Evolutionary conservation across 2,329 filamentous ascomycete species (phyloP).

Genomic region (Furcasterigmium furcatum): DNA sequence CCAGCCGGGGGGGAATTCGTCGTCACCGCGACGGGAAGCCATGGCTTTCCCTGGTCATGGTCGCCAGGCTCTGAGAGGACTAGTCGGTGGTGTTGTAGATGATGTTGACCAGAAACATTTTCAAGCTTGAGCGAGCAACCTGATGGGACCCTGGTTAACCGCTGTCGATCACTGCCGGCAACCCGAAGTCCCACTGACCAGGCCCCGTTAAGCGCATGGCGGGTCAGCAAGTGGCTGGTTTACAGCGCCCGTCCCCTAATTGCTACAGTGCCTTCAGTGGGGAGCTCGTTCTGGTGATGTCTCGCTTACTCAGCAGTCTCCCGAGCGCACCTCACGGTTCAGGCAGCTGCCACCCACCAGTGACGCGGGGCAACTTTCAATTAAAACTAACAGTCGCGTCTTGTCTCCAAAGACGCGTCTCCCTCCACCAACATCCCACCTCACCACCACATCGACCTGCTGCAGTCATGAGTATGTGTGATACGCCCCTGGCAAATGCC

Average conservation of each 20-base stretch:
- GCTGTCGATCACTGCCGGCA: too few relatives aligned
- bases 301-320: too few relatives aligned
- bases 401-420: background rate
- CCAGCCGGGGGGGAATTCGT: conserved; percentile 8
- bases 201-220: background rate
- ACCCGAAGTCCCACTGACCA: too few relatives aligned
- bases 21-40: conserved; percentile 11
- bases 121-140: too few relatives aligned
- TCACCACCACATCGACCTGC: background rate
- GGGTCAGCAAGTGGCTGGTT: background rate
- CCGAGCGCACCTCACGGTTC: too few relatives aligned
- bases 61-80: background rate
- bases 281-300: too few relatives aligned
- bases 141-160: too few relatives aligned
- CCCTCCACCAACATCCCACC: background rate
- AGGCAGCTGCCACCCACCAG: conserved; percentile 4
- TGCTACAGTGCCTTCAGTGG: too few relatives aligned
- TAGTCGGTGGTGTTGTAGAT: background rate
- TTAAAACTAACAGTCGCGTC: background rate
- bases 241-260: too few relatives aligned
- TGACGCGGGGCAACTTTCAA: background rate
- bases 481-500: background rate
- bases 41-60: conserved; percentile 5
- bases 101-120: background rate
- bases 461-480: background rate